Evolutionary conservation across 2,329 filamentous ascomycete species (phyloP).

Genomic region (Colletotrichum spinosum): DNA sequence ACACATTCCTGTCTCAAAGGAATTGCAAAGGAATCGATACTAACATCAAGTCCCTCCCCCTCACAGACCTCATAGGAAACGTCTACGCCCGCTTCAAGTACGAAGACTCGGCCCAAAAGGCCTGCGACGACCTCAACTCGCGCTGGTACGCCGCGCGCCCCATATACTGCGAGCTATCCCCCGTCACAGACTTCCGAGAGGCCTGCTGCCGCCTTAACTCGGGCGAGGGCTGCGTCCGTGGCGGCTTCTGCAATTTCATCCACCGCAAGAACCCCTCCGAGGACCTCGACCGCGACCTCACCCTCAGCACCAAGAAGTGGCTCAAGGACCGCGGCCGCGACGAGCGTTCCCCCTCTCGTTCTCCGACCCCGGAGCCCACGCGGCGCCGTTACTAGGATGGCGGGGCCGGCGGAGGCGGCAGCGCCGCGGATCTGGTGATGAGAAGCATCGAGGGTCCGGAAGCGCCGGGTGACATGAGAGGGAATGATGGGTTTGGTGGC

Average conservation of each 20-base stretch:
- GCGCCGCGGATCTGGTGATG: background rate
- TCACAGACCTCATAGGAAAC: conserved; percentile 90
- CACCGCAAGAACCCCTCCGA: conserved; percentile 94
- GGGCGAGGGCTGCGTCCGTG: conserved; percentile 94
- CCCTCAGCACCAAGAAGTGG: conserved; percentile 96
- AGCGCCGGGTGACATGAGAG: background rate
- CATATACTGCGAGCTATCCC: conserved; percentile 97
- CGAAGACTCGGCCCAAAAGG: conserved; percentile 93
- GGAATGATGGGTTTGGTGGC: background rate
- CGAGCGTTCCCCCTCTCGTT: conserved; percentile 82
- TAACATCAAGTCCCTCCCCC: conserved; percentile 40
- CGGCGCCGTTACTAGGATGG: conserved; percentile 72
- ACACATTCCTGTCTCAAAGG: background rate
- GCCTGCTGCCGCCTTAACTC: conserved; percentile 95
- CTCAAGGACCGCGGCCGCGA: conserved; percentile 86
- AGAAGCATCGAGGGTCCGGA: background rate
- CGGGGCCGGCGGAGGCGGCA: background rate
- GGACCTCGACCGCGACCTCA: conserved; percentile 89
- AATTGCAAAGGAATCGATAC: background rate
- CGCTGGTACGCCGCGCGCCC: conserved; percentile 97
- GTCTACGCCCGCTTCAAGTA: conserved; percentile 99
- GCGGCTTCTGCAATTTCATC: conserved; percentile 99
- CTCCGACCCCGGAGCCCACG: conserved; percentile 87
- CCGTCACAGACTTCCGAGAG: conserved; percentile 98
- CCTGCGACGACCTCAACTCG: conserved; percentile 92